Evolutionary conservation across 2,329 filamentous ascomycete species (phyloP).

Genomic region (Alternaria viburni): DNA sequence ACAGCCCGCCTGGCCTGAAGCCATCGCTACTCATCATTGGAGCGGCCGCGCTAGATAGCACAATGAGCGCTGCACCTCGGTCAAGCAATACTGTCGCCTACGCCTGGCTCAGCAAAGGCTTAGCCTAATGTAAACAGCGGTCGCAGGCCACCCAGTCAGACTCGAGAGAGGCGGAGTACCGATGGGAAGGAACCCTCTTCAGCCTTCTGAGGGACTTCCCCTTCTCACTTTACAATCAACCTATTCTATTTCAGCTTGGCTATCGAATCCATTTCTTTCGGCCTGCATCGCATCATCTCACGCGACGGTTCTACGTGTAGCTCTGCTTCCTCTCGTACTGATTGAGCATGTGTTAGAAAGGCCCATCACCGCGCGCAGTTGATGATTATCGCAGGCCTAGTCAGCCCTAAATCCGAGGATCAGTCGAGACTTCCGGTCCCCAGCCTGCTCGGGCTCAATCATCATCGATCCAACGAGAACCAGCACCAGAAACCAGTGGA

Average conservation of each 20-base stretch:
- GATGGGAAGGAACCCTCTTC: background rate
- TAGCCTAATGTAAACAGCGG: constrained; percentile 11
- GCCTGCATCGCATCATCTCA: background rate
- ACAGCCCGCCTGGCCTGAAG: constrained; percentile 27
- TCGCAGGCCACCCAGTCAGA: constrained; percentile 9
- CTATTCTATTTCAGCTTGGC: background rate
- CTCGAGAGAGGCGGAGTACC: constrained; percentile 21
- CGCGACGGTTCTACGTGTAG: background rate
- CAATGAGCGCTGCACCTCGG: constrained; percentile 19
- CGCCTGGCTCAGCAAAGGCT: constrained; percentile 14
- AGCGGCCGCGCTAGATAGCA: constrained; percentile 6
- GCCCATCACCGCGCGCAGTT: background rate
- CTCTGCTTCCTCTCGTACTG: background rate
- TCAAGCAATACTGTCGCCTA: constrained; percentile 22
- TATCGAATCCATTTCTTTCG: constrained; percentile 1
- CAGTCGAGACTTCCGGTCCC: background rate
- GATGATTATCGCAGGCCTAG: background rate
- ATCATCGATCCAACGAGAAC: background rate
- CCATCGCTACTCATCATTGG: constrained; percentile 29
- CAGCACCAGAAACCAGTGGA: background rate
- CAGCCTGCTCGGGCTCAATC: background rate
- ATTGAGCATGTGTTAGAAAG: background rate
- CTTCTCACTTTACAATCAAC: constrained; percentile 7
- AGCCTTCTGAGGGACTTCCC: constrained; percentile 9
- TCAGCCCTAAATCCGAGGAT: background rate